phyloP scores from a whole-genome alignment of 2,329 filamentous ascomycete genomes.

The Pseudogymnoascus sp. region DNA sequence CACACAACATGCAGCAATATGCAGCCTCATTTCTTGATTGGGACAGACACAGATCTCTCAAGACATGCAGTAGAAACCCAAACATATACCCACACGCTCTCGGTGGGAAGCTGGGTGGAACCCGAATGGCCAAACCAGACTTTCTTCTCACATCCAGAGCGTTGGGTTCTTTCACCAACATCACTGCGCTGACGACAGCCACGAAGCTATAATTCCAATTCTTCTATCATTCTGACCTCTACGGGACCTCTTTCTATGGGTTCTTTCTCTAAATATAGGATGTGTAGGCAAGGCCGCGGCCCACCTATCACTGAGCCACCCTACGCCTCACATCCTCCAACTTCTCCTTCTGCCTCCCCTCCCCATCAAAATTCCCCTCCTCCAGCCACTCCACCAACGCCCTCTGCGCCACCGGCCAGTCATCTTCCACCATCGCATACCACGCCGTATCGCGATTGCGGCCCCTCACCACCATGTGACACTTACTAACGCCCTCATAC shows the following conservation, averaged over 20 bases:
- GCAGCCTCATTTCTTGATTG: neutral
- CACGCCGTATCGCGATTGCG: constrained; percentile 51
- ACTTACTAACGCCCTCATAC: constrained; percentile 52
- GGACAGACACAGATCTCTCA: neutral
- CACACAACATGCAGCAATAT: neutral
- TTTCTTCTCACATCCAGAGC: neutral
- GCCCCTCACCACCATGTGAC: constrained; percentile 53
- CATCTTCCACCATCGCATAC: constrained; percentile 49
- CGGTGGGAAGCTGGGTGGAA: neutral
- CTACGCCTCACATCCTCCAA: constrained; percentile 28
- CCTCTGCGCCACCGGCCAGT: constrained; percentile 43
- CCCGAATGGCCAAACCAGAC: neutral
- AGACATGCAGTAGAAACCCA: neutral
- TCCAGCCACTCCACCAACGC: constrained; percentile 48
- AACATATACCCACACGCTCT: neutral
- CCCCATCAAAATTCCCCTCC: constrained; percentile 45
- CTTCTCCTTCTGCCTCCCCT: constrained; percentile 42
- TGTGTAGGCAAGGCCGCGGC: neutral
- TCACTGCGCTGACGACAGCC: neutral
- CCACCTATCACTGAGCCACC: neutral
- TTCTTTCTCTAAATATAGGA: neutral
- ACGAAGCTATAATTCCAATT: neutral
- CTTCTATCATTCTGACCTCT: neutral
- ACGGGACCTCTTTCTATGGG: neutral
- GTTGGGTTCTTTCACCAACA: neutral